Conservation (phyloP, 192 early-diverging fungal genomes). For the Gorgonomyces haynaldii region DNA sequence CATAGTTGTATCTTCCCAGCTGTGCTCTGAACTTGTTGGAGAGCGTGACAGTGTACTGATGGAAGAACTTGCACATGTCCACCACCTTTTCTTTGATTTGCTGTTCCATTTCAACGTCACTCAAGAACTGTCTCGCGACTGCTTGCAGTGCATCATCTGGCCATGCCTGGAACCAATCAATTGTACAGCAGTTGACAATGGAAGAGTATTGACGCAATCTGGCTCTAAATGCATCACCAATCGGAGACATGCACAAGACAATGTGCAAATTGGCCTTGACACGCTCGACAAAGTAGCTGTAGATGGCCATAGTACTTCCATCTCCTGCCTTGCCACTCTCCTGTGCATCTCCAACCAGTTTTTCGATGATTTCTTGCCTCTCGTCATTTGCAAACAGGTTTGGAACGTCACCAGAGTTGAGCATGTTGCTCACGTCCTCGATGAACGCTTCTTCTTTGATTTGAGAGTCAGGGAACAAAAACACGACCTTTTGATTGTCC, state of each 20-base stretch:
- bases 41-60: conserved; percentile 38
- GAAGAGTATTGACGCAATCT: conserved; percentile 48
- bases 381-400: conserved; percentile 49
- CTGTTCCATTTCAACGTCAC: conserved; percentile 33
- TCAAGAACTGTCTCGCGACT: conserved; percentile 46
- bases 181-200: conserved; percentile 54
- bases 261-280: conserved; percentile 47
- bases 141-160: conserved; percentile 53
- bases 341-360: conserved; percentile 30
- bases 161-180: conserved; percentile 59
- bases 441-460: conserved; percentile 56
- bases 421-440: conserved; percentile 43
- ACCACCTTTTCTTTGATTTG: conserved; percentile 22
- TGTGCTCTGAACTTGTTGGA: conserved; percentile 36
- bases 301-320: conserved; percentile 36
- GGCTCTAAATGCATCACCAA: conserved; percentile 49
- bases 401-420: conserved; percentile 51
- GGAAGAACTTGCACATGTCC: conserved; percentile 42
- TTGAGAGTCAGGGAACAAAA: conserved; percentile 49
- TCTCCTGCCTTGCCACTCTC: conserved; percentile 43
- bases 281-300: conserved; percentile 53
- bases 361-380: conserved; percentile 43
- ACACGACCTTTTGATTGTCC: conserved; percentile 46
- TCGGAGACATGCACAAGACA: conserved; percentile 52
- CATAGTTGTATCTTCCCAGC: conserved; percentile 46